These are phyloP conservation scores for Fomes fomentarius DNA, from an alignment of 1,284 basidiomycete genomes.

Conservation along the genomic window DNA sequence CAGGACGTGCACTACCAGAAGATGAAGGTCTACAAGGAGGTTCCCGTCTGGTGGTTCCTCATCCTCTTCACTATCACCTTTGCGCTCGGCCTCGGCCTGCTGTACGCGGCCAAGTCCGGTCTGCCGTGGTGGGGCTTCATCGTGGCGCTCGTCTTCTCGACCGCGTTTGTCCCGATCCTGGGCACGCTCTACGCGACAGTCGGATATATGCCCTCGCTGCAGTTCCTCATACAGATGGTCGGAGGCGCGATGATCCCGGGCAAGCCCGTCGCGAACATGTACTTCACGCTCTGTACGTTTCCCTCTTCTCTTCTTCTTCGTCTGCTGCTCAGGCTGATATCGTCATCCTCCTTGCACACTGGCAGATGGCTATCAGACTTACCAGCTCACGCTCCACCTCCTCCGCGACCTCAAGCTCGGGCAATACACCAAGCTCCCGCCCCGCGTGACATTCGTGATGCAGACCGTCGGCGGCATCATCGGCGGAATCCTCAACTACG, in stretches of 20 bases:
- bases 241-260: slow-evolving; percentile 40
- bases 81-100: slow-evolving; percentile 52
- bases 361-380: slow-evolving; percentile 70
- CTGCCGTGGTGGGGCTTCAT: slow-evolving; percentile 53
- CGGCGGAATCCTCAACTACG: slow-evolving; percentile 33
- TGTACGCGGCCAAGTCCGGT: slow-evolving; percentile 52
- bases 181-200: slow-evolving; percentile 50
- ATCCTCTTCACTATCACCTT: slow-evolving; percentile 62
- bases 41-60: slow-evolving; percentile 82
- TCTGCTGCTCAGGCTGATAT: neutral
- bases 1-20: slow-evolving; percentile 85
- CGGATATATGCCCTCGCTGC: slow-evolving; percentile 73
- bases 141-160: slow-evolving; percentile 44
- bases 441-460: slow-evolving; percentile 59
- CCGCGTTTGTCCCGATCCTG: slow-evolving; percentile 51
- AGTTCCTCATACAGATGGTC: slow-evolving; percentile 35
- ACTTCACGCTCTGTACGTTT: slow-evolving; percentile 66
- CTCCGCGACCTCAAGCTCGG: slow-evolving; percentile 56
- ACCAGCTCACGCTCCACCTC: slow-evolving; percentile 79
- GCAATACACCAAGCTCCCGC: slow-evolving; percentile 62
- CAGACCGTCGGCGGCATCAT: slow-evolving; percentile 55
- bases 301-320: neutral
- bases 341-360: slow-evolving; percentile 80
- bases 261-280: slow-evolving; percentile 51
- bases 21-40: slow-evolving; percentile 82